Base-by-base conservation (phyloP, 805 yeast genomes). In the Lachancea thermotolerans region DNA sequence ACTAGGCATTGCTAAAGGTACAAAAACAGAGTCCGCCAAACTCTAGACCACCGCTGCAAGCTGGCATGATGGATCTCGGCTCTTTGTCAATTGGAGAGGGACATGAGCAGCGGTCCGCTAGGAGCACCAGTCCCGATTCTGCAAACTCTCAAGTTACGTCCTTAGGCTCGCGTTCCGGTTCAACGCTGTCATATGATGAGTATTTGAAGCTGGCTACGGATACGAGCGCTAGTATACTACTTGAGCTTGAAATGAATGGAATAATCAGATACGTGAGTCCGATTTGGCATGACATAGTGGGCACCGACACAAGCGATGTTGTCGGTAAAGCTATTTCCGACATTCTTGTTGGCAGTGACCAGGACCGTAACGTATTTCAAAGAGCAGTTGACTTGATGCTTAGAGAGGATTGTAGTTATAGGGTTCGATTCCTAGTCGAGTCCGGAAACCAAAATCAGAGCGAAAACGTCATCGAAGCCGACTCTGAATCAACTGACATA, bases 231-330 rank as follows among this genome's bases (percentile, higher is more conserved):
- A 81, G 87, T 10, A 79, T 82, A n/a, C 82, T 91, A 2, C 67
- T 91, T 66, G 99, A 91, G 64, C 67, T 93, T 49, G 90, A 83
- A 56, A 66, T 88, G 58, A 82, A 82, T 55, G 88, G 96, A 28
- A 78, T 74, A 30, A 81, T 93, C n/a, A 75, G 75, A 44, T 86
- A 84, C 60, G 62, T 89, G 21, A 77, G 91, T 50, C 77, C 75
- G 51, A 77, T 82, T 51, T 91, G 97, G 96, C 83, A 81, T 51
- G 59, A 73, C 8, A 73, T 89, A 7, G 86, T 87, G 9, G 95
- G 95, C 1, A 82, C 88, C 0, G 70, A 69, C 11, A 69, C 75
- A 3, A 61, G 66, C 10, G 78, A 80, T 57, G 70, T 85, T n/a
- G 47, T 78, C 3, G 65, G 71, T 32, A 69, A 44, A 9, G 82